Conservation (phyloP, 2,329 filamentous ascomycete genomes). For the Botrytis byssoidea region DNA sequence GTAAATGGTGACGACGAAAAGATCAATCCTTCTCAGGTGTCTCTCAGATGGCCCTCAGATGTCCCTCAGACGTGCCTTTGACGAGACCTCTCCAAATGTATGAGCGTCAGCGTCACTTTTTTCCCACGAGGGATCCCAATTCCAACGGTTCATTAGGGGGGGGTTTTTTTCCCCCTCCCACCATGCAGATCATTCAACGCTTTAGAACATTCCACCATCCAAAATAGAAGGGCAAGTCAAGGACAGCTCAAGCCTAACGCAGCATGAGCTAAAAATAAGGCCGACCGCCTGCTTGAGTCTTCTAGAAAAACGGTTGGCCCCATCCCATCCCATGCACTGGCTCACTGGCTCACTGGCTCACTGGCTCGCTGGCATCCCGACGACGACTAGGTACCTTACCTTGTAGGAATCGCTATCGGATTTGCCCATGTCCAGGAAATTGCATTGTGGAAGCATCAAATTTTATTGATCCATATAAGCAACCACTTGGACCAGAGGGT, state of each 20-base stretch:
- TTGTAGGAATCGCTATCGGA: constrained; percentile 2
- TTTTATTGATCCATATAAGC: constrained; percentile 8
- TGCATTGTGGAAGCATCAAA: constrained; percentile 13
- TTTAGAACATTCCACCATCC: constrained; percentile 11
- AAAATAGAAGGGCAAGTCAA: not conserved
- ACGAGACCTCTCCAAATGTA: not conserved
- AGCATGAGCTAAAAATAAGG: not conserved
- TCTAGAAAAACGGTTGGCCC: not conserved
- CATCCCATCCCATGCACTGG: not conserved
- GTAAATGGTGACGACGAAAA: not conserved
- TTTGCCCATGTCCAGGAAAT: constrained; percentile 6
- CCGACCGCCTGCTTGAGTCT: not conserved
- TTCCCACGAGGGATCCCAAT: not conserved
- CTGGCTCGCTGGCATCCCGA: not conserved
- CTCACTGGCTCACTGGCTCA: not conserved
- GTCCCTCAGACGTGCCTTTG: not conserved
- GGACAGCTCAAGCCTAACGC: not conserved
- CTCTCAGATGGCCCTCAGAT: not conserved
- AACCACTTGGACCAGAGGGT: not conserved
- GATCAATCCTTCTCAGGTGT: not conserved
- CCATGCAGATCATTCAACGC: constrained; percentile 3
- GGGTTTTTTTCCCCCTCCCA: not conserved
- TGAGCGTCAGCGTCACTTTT: not conserved
- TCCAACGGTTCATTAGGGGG: not conserved
- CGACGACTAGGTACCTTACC: not conserved